Evolutionary conservation across 345 rosid genomes (phyloP), one percentile per base, ranked within the genome.

Genomic region (sweet orange (Citrus sinensis)): DNA sequence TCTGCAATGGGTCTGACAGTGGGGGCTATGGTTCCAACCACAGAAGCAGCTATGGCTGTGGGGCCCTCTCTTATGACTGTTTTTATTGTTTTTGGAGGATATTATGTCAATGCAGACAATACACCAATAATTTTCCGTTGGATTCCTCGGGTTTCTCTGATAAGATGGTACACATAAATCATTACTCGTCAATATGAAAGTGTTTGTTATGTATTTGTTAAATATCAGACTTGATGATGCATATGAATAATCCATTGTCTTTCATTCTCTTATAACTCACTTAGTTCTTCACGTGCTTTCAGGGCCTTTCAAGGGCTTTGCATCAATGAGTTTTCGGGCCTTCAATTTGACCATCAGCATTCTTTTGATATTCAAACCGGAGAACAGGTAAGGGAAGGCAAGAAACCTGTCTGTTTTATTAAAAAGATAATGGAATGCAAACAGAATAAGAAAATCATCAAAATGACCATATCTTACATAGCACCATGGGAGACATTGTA

Each of bases 61-160:
- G 99, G 99, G 58, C 99, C 98, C 39, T 96, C 99, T 75, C 97
- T 93, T 76, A 96, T 96, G 99, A 96, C 97, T 35, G 97, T 96
- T 76, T 93, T 96, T 75, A 87, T 93, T 13, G 99, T 96, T 51
- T 96, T 96, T 74, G 97, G 98, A 81, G 99, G 98, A 55, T 93
- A 90, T 85, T 93, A 92, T 75, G 90, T 92, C 80, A 96, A 91
- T 82, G 90, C 98, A 74, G 95, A 88, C 66, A 93, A 92, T 79
- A 92, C 98, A 46, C 99, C 99, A 59, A 87, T 92, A 27, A 84
- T 91, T 86, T 96, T 96, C 84, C 92, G 92, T 76, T 93, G 98
- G 98, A 92, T 96, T 83, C 99, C 99, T 46, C 86, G 82, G 76
- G 92, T 87, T 83, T 96, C 99, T 39, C 84, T 96, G 58, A 92